A percentile compares a stretch with the other conserved stretches of the same genome.
Conservation (phyloP, 140 eudicot genomes). For the Bidens hawaiensis region DNA sequence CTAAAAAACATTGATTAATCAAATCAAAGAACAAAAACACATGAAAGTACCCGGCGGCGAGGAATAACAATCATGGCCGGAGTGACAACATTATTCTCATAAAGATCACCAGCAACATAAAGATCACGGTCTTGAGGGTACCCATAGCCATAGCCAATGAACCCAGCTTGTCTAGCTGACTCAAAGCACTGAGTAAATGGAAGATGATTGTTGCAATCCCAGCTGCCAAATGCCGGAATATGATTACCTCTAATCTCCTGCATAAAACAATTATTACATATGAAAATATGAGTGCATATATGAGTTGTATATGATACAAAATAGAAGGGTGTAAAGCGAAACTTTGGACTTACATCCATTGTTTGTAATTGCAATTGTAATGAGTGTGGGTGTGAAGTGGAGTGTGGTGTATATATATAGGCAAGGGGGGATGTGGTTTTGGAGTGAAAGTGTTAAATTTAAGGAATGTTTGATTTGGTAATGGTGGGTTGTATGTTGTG, state of each 20-base stretch:
- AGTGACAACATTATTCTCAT: conserved; percentile 72
- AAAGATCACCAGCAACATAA: conserved; percentile 89
- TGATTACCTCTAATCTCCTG: conserved; percentile 70
- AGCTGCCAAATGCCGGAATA: conserved; percentile 93
- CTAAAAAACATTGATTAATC: too few relatives aligned
- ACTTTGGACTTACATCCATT: conserved; percentile 42
- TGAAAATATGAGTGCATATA: background rate
- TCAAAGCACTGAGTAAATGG: conserved; percentile 93
- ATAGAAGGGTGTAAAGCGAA: conserved; percentile 10
- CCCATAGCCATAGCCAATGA: conserved; percentile 47
- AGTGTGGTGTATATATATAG: conserved; percentile 14
- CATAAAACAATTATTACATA: background rate
- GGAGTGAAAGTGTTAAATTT: conserved; percentile 11
- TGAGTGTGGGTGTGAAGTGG: conserved; percentile 9
- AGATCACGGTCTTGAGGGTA: conserved; percentile 79
- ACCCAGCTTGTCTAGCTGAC: conserved; percentile 61
- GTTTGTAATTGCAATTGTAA: background rate
- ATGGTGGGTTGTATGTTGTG: conserved; percentile 7
- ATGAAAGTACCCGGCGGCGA: conserved; percentile 46
- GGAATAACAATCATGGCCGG: conserved; percentile 97
- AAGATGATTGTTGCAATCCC: conserved; percentile 71
- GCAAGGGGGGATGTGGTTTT: background rate
- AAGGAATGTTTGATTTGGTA: background rate
- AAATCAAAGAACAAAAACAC: too few relatives aligned
- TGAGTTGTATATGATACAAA: background rate